Conservation (phyloP, 306 rosid genomes). For the Cicer chorassanicum region DNA sequence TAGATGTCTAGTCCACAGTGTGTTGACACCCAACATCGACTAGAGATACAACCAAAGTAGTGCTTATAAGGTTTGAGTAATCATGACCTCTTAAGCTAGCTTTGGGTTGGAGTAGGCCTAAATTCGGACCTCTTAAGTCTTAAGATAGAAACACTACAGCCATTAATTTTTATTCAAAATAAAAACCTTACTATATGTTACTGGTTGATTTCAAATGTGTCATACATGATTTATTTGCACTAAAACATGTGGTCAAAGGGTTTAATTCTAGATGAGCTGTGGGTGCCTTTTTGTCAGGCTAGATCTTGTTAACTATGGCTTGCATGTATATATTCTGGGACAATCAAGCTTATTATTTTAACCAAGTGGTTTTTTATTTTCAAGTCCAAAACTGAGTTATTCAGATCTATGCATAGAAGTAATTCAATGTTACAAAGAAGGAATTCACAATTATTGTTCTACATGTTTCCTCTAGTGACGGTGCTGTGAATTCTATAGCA, state of each 20-base stretch:
- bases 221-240: slow-evolving; percentile 13
- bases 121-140: background rate
- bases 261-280: background rate
- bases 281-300: background rate
- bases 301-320: slow-evolving; percentile 17
- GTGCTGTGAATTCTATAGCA: slow-evolving; percentile 35
- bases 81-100: background rate
- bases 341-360: slow-evolving; percentile 12
- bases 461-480: background rate
- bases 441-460: slow-evolving; percentile 6
- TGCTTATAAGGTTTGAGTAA: background rate
- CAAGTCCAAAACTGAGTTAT: slow-evolving; percentile 23
- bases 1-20: background rate
- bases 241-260: background rate
- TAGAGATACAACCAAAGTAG: background rate
- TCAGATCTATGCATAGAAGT: slow-evolving; percentile 3
- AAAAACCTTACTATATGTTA: slow-evolving; percentile 13
- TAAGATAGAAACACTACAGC: background rate
- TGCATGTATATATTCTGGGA: background rate
- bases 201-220: background rate
- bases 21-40: too few relatives aligned
- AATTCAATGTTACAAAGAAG: slow-evolving; percentile 18
- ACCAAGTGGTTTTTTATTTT: slow-evolving; percentile 23
- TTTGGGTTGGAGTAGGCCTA: background rate
- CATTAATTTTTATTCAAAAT: background rate